phyloP scores from a whole-genome alignment of 2,329 filamentous ascomycete genomes.

The Polychaeton citri region DNA sequence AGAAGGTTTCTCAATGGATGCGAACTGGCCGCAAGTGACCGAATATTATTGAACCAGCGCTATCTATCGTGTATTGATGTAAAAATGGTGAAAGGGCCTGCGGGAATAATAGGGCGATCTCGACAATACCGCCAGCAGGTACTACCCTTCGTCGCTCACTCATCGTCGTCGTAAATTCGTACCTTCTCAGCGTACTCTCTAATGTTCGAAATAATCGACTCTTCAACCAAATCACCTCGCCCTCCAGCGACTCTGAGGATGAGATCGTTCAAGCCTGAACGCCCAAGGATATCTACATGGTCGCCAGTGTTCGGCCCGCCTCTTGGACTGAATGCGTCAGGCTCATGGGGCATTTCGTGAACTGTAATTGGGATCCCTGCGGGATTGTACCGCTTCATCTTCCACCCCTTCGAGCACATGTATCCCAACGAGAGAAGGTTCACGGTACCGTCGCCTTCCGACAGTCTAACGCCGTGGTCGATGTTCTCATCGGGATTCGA shows the following conservation, averaged over 20 bases:
- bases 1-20: no score
- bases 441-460: conserved; percentile 92
- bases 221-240: conserved; percentile 62
- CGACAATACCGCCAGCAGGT: no score
- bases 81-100: no score
- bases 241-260: conserved; percentile 79
- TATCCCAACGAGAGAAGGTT: conserved; percentile 85
- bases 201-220: conserved; percentile 71
- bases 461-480: conserved; percentile 88
- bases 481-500: conserved; percentile 43
- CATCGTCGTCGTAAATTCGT: conserved; percentile 62
- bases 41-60: no score
- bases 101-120: no score
- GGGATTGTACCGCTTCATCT: conserved; percentile 86
- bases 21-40: no score
- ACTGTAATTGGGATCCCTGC: conserved; percentile 68
- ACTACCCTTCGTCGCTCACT: no score
- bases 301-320: conserved; percentile 61
- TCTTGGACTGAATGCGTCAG: conserved; percentile 77
- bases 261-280: conserved; percentile 80
- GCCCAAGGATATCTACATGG: conserved; percentile 89
- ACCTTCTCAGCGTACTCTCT: conserved; percentile 69
- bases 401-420: conserved; percentile 95
- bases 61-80: no score
- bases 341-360: conserved; percentile 94